Base-by-base conservation (phyloP, 495 filamentous ascomycete species). In the Hypoxylon cercidicola region DNA sequence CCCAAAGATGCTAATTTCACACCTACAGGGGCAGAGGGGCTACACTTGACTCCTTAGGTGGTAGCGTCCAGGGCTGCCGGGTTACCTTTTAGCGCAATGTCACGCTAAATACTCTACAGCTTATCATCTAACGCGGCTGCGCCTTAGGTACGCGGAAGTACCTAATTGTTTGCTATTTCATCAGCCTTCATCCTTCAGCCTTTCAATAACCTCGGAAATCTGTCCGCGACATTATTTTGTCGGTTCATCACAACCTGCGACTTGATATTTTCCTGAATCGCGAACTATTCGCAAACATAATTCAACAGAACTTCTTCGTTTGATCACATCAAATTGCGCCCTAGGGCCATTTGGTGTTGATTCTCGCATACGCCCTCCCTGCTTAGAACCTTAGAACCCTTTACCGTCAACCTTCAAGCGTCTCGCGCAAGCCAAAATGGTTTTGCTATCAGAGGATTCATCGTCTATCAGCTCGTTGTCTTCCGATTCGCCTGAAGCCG, bases 401-500 rank as follows among this genome's bases (percentile, higher is more conserved):
- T 21, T 16, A 32, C 20, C 9, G 5, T 61, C 46, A 30, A 35
- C 39, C 34, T 43, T 6, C n/a, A 16, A 30, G 19, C 21, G 25
- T 9, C 2, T 21, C 8, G 43, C 46, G 15, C 44, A 12, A 25
- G 40, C 35, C 16, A 68, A 53, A 21, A 74, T 74, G 71, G 71
- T 64, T 11, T 48, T 74, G 19, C 32, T 74, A 16, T 74, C 71
- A 15, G 71, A 67, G 34, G 55, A 68, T 37, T 74, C 71, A 18
- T 74, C 71, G 5, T 71, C 65, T 15, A 74, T 74, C 52, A 74
- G 71, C 13, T 69, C 65, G n/a, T 47, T 74, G 41, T 82, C 79
- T 4, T 75, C 80, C 60, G 75, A 77, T 8, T 78, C 78, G 8
- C 79, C 81, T 1, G 81, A 85, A 51, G 79, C 76, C 37, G 81